These are phyloP conservation scores for Russula sp. DNA, from an alignment of 768 basidiomycete species.

Conservation along the genomic window DNA sequence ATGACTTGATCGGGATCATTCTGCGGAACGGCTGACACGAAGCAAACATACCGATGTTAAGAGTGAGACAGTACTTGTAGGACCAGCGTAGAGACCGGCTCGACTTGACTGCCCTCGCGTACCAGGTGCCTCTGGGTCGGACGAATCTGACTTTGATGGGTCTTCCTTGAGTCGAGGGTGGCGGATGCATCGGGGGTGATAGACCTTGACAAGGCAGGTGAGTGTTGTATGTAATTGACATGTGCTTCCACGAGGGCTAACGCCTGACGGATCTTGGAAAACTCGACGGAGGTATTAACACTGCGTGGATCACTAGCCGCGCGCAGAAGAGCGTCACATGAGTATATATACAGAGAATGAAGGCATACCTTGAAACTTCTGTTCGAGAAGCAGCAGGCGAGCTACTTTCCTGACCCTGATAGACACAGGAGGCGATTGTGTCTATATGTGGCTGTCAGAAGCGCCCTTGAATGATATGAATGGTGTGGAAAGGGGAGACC, in stretches of 20 bases:
- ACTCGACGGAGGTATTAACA: constrained; percentile 60
- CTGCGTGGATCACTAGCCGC: constrained; percentile 39
- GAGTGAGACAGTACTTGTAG: constrained; percentile 72
- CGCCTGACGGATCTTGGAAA: constrained; percentile 65
- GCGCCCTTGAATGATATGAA: constrained; percentile 8
- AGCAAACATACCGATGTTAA: constrained; percentile 52
- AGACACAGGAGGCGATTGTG: constrained; percentile 68
- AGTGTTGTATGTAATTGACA: constrained; percentile 39
- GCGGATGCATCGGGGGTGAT: constrained; percentile 33
- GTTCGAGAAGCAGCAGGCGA: constrained; percentile 52
- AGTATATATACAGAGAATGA: constrained; percentile 16
- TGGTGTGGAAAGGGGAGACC: constrained; percentile 1
- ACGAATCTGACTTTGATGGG: constrained; percentile 36
- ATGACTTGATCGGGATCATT: constrained; percentile 6
- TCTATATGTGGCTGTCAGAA: constrained; percentile 45
- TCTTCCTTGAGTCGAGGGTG: constrained; percentile 23
- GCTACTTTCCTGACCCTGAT: constrained; percentile 62
- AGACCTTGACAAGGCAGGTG: constrained; percentile 21
- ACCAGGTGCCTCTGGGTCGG: constrained; percentile 56
- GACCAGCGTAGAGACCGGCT: constrained; percentile 74
- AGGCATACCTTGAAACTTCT: constrained; percentile 47
- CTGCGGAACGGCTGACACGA: constrained; percentile 21
- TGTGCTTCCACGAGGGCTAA: constrained; percentile 65
- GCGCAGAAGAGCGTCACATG: neutral
- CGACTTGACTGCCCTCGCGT: constrained; percentile 63